phyloP scores from a whole-genome alignment of 306 rosid genomes.

The Senna tora region DNA sequence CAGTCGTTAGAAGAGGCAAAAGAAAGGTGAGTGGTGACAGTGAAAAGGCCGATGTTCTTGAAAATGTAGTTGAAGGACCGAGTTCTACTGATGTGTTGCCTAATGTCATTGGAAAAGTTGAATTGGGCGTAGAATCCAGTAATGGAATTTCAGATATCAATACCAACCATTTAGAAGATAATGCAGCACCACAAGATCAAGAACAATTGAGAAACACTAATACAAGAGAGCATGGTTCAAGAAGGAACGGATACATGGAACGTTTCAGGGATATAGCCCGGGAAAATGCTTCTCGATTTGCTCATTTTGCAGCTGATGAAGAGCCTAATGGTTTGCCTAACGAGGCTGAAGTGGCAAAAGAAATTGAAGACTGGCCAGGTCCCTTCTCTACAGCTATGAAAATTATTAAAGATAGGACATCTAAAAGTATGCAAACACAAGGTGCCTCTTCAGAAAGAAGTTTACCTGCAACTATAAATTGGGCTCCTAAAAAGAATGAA shows the following conservation, averaged over 20 bases:
- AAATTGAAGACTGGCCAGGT: constrained; percentile 88
- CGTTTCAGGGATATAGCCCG: constrained; percentile 61
- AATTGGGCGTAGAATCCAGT: background rate
- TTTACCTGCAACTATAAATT: constrained; percentile 38
- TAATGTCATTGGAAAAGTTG: constrained; percentile 7
- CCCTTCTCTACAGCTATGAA: constrained; percentile 87
- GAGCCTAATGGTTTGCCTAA: constrained; percentile 24
- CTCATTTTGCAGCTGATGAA: constrained; percentile 40
- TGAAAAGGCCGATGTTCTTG: constrained; percentile 18
- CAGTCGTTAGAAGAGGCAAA: constrained; percentile 26
- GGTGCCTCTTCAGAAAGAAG: background rate
- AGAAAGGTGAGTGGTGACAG: constrained; percentile 11
- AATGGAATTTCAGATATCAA: background rate
- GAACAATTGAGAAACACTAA: constrained; percentile 5
- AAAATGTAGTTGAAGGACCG: constrained; percentile 10
- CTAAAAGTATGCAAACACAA: constrained; percentile 27
- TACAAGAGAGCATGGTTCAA: constrained; percentile 14
- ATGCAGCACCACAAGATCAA: constrained; percentile 22
- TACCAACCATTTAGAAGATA: background rate
- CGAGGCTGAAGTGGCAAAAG: constrained; percentile 42
- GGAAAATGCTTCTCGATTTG: constrained; percentile 59
- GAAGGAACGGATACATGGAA: constrained; percentile 42
- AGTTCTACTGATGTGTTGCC: constrained; percentile 15
- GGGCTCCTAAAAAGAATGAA: constrained; percentile 53
- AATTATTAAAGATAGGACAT: constrained; percentile 63